Evolutionary conservation across 192 early-diverging fungal species (phyloP).

Genomic region (Paraglomus brasilianum): DNA sequence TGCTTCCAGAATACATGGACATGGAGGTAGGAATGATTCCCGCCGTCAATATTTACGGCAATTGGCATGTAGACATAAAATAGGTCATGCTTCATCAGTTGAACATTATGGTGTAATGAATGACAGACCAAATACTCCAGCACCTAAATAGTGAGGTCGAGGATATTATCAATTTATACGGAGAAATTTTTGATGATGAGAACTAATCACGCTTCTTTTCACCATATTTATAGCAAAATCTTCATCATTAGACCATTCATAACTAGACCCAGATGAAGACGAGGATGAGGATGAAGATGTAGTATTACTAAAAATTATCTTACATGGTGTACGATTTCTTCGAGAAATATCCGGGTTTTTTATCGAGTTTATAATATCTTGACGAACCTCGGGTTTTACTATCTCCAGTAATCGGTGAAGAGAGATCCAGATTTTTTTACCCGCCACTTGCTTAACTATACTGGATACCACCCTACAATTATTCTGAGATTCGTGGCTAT

Average conservation of each 20-base stretch:
- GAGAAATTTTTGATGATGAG: background rate
- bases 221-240: background rate
- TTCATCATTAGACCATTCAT: background rate
- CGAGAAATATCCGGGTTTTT: conserved; percentile 23
- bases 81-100: conserved; percentile 4
- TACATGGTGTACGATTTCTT: conserved; percentile 14
- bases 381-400: conserved; percentile 15
- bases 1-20: conserved; percentile 8
- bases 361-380: conserved; percentile 14
- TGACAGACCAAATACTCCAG: conserved; percentile 12
- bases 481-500: conserved; percentile 18
- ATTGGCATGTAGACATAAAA: conserved; percentile 10
- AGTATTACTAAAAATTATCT: conserved; percentile 13
- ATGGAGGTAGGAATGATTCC: conserved; percentile 19
- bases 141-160: background rate
- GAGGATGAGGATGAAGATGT: background rate
- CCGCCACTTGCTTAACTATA: conserved; percentile 11
- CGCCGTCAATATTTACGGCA: background rate
- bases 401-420: conserved; percentile 15
- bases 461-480: conserved; percentile 10
- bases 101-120: conserved; percentile 15
- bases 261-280: conserved; percentile 2
- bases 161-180: too few species aligned
- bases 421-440: conserved; percentile 11
- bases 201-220: conserved; percentile 19